Conservation (phyloP, 108 stramenopile species). For the Epipyxis sp. region DNA sequence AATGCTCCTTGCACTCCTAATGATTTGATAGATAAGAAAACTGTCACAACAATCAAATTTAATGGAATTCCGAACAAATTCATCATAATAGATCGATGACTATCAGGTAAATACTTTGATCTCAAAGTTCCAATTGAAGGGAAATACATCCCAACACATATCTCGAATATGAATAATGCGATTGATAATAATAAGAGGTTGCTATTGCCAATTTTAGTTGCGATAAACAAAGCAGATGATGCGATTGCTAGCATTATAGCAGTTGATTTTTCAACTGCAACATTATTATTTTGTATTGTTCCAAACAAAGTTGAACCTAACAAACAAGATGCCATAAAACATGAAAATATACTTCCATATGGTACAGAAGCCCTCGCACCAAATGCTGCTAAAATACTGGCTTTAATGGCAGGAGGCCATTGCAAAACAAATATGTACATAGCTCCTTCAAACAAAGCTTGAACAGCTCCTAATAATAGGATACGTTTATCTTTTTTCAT, state of each 20-base stretch:
- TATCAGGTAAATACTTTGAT: conserved; percentile 88
- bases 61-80: conserved; percentile 91
- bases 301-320: conserved; percentile 78
- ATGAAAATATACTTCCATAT: conserved; percentile 81
- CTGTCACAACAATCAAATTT: conserved; percentile 84
- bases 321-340: conserved; percentile 88
- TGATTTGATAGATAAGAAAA: conserved; percentile 76
- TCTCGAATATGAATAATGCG: conserved; percentile 90
- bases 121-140: conserved; percentile 88
- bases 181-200: conserved; percentile 59
- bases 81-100: conserved; percentile 86
- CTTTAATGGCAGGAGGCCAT: conserved; percentile 81
- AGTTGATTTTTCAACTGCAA: not conserved
- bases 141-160: conserved; percentile 93
- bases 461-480: conserved; percentile 81
- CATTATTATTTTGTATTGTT: conserved; percentile 50
- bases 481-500: conserved; percentile 75
- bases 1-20: conserved; percentile 76
- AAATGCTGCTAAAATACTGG: not conserved
- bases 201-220: conserved; percentile 34
- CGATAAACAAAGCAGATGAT: conserved; percentile 63
- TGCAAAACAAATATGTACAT: conserved; percentile 93
- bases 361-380: conserved; percentile 33
- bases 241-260: conserved; percentile 43
- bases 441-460: conserved; percentile 87